Conservation (phyloP, 352 stramenopile species). For the Phytopythium kandeliae region DNA sequence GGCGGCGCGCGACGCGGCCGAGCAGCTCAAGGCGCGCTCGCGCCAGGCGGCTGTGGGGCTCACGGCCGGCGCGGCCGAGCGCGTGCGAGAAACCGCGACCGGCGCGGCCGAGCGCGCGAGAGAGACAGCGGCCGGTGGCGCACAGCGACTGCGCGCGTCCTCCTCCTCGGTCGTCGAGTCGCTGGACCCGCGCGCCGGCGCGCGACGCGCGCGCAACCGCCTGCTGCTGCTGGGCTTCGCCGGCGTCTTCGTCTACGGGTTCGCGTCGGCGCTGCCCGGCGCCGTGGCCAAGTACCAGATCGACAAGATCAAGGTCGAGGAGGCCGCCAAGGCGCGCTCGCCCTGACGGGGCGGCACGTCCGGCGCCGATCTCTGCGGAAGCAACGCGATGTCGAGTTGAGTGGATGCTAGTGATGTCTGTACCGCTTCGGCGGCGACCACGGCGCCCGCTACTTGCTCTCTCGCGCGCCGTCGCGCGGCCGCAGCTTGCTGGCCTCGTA, state of each 20-base stretch:
- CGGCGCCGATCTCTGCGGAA: too few relatives aligned
- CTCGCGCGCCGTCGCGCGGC: slow-evolving; percentile 8
- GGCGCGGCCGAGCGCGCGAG: slow-evolving; percentile 23
- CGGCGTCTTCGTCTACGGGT: slow-evolving; percentile 68
- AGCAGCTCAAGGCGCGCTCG: slow-evolving; percentile 23
- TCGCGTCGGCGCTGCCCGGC: slow-evolving; percentile 50
- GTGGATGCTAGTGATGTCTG: too few relatives aligned
- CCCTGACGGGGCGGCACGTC: too few relatives aligned
- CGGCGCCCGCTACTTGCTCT: slow-evolving; percentile 10
- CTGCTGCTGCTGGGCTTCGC: slow-evolving; percentile 52
- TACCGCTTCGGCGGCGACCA: not conserved
- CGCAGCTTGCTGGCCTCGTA: slow-evolving; percentile 56
- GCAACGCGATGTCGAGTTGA: too few relatives aligned
- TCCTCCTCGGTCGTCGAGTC: slow-evolving; percentile 43
- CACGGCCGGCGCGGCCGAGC: slow-evolving; percentile 1
- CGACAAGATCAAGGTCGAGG: slow-evolving; percentile 52
- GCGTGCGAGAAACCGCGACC: slow-evolving; percentile 4
- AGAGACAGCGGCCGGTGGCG: slow-evolving; percentile 17
- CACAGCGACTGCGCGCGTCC: slow-evolving; percentile 41
- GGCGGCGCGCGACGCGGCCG: slow-evolving; percentile 30
- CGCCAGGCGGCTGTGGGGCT: slow-evolving; percentile 26
- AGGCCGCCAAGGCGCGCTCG: slow-evolving; percentile 32
- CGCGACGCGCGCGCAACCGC: slow-evolving; percentile 45
- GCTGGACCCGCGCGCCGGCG: slow-evolving; percentile 41
- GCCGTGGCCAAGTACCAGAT: slow-evolving; percentile 68